These are phyloP conservation scores for Nicotiana tabacum DNA, from an alignment of 257 asterid species.

Conservation along the genomic window DNA sequence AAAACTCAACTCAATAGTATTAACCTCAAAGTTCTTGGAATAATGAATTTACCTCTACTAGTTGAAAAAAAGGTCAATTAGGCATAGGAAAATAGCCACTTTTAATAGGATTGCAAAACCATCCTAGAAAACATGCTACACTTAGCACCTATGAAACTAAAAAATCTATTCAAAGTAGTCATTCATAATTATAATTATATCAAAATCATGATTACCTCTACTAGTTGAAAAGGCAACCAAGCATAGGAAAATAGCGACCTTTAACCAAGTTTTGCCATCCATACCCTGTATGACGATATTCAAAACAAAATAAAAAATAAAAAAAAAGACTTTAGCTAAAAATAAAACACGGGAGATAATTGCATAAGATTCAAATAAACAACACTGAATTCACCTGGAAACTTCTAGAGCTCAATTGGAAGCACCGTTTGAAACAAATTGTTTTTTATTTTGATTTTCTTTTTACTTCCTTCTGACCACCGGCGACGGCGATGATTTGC, in stretches of 20 bases:
- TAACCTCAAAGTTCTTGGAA: background rate
- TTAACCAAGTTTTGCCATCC: slow-evolving; percentile 26
- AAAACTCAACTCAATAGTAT: background rate
- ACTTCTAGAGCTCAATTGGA: background rate
- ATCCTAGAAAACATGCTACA: background rate
- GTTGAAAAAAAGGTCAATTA: background rate
- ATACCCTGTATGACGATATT: slow-evolving; percentile 16
- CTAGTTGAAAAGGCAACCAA: slow-evolving; percentile 24
- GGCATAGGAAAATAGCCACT: background rate
- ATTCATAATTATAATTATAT: background rate
- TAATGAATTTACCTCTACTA: background rate
- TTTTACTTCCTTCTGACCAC: background rate
- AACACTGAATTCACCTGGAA: slow-evolving; percentile 3
- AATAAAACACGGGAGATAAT: background rate
- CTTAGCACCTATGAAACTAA: background rate
- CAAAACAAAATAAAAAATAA: background rate
- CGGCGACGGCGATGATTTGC: slow-evolving; percentile 2
- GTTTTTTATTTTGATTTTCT: background rate
- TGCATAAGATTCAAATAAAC: background rate
- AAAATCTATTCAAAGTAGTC: background rate
- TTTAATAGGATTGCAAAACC: background rate
- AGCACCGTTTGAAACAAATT: background rate
- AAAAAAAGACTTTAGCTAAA: background rate
- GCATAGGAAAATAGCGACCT: slow-evolving; percentile 23
- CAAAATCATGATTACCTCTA: slow-evolving; percentile 25